phyloP scores from a whole-genome alignment of 345 rosid species.

The Lagerstroemia speciosa region DNA sequence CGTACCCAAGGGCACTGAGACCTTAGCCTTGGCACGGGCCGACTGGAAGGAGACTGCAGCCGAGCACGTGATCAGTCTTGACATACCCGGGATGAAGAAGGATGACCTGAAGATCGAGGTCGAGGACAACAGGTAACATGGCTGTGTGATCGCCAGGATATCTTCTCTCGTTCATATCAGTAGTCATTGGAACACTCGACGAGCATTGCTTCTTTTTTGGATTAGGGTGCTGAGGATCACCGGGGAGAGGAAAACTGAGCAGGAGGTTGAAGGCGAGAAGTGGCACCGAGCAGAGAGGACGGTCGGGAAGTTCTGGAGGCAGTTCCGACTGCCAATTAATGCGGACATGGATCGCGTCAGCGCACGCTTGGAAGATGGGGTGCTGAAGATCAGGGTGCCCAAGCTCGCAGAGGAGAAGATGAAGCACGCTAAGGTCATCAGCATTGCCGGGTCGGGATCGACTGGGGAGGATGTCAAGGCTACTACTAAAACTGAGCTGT shows the following conservation, averaged over 20 bases:
- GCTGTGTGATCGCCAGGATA: background rate
- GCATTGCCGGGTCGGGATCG: slow-evolving; percentile 15
- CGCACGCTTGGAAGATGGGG: slow-evolving; percentile 66
- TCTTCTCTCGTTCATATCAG: too few species aligned
- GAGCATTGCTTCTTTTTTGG: background rate
- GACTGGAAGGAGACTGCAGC: slow-evolving; percentile 85
- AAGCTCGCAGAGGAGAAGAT: slow-evolving; percentile 47
- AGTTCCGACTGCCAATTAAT: slow-evolving; percentile 57
- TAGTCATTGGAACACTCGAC: too few species aligned
- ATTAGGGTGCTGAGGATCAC: slow-evolving; percentile 54
- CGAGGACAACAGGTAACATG: slow-evolving; percentile 18
- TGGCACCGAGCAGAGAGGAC: slow-evolving; percentile 77
- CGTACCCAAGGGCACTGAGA: slow-evolving; percentile 21
- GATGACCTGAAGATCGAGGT: slow-evolving; percentile 72
- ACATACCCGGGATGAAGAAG: slow-evolving; percentile 65
- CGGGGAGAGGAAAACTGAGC: slow-evolving; percentile 65
- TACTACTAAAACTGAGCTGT: slow-evolving; percentile 22
- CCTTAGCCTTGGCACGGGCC: slow-evolving; percentile 42
- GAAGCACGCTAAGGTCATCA: slow-evolving; percentile 33
- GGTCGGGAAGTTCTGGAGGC: slow-evolving; percentile 73
- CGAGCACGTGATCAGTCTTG: slow-evolving; percentile 50
- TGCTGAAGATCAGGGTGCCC: slow-evolving; percentile 37
- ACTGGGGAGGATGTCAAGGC: slow-evolving; percentile 29
- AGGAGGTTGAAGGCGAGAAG: slow-evolving; percentile 52
- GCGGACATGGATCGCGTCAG: slow-evolving; percentile 53